These are phyloP conservation scores for Jacaranda copaia DNA, from an alignment of 257 asterid genomes.

Conservation along the genomic window DNA sequence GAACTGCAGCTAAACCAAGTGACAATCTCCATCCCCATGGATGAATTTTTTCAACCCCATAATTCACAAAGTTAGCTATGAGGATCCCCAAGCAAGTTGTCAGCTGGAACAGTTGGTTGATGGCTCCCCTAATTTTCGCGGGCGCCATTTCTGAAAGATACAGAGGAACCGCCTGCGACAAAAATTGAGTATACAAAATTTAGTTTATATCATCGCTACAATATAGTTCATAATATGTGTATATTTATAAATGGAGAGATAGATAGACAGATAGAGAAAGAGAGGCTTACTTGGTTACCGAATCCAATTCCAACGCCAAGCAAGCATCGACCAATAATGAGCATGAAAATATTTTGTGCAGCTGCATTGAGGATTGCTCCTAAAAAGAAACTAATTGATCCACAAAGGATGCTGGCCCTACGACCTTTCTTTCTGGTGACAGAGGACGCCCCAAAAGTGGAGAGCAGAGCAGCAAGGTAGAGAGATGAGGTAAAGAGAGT, in stretches of 20 bases:
- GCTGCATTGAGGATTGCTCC: slow-evolving; percentile 73
- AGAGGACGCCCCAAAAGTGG: slow-evolving; percentile 70
- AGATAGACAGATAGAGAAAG: no score
- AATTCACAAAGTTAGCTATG: slow-evolving; percentile 68
- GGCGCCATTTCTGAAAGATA: slow-evolving; percentile 94
- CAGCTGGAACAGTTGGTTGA: slow-evolving; percentile 75
- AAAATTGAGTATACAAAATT: not conserved
- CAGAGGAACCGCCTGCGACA: slow-evolving; percentile 74
- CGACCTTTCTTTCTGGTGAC: slow-evolving; percentile 73
- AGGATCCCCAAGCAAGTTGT: slow-evolving; percentile 72
- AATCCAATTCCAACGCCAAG: slow-evolving; percentile 92
- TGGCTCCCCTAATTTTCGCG: slow-evolving; percentile 69
- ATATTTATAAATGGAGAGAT: no score
- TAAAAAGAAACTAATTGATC: slow-evolving; percentile 66
- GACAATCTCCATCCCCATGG: slow-evolving; percentile 89
- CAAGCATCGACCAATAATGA: slow-evolving; percentile 70
- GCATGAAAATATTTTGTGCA: slow-evolving; percentile 65
- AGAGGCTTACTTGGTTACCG: slow-evolving; percentile 73
- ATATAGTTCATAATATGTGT: no score
- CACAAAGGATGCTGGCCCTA: slow-evolving; percentile 66
- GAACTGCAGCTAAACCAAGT: slow-evolving; percentile 75
- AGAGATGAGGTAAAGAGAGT: slow-evolving; percentile 86
- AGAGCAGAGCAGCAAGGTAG: slow-evolving; percentile 71
- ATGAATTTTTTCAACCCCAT: slow-evolving; percentile 55
- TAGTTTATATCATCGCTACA: no score